Base-by-base conservation (phyloP, 2,329 filamentous ascomycete species). In the Chrysosporium keratinophilum region DNA sequence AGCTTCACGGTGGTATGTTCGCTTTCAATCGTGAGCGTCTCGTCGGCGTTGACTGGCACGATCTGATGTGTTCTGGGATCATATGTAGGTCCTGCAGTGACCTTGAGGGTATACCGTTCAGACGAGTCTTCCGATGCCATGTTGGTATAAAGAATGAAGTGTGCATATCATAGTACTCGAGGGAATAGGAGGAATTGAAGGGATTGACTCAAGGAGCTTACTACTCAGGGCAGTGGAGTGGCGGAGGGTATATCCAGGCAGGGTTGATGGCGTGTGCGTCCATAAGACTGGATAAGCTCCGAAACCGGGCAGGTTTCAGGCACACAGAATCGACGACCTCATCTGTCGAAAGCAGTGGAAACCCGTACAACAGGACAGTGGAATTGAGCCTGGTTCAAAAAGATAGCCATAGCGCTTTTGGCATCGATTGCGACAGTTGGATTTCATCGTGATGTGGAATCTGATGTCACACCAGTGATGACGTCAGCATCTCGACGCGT, bases 81-180 rank as follows among this genome's bases (percentile, higher is more conserved):
- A 71, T 96, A 95, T 59, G 75, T 74, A 1, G 86, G 77, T 1
- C 91, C 91, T 1, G 88, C 88, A 0, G 88, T 94, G 53, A 96
- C 84, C 60, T 80, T 81, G 57, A 97, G 78, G 49, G 87, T 78
- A 69, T 93, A 95, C 39, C 63, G 47, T n/a, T 49, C n/a, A n/a
- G 45, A 34, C 17, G 50, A 14, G 3, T 56, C 50, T 9, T 54
- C 41, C 3, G 49, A 44, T 19, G 50, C 49, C 57, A 58, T 58
- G 45, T 35, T 53, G 14, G 2, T n/a, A 31, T 40, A 20, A 10
- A 20, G n/a, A 43, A 10, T 20, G 2, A 14, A 5, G 19, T 42
- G 19, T 10, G 17, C 3, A 20, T 23, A 10, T 5, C 6, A 44
- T 44, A 14, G 6, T 44, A 14, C 19, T 17, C n/a, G 7, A 17